Evolutionary conservation across 2,329 filamentous ascomycete genomes (phyloP), one percentile per base, ranked within the genome.

Genomic region (Tolypocladium capitatum): DNA sequence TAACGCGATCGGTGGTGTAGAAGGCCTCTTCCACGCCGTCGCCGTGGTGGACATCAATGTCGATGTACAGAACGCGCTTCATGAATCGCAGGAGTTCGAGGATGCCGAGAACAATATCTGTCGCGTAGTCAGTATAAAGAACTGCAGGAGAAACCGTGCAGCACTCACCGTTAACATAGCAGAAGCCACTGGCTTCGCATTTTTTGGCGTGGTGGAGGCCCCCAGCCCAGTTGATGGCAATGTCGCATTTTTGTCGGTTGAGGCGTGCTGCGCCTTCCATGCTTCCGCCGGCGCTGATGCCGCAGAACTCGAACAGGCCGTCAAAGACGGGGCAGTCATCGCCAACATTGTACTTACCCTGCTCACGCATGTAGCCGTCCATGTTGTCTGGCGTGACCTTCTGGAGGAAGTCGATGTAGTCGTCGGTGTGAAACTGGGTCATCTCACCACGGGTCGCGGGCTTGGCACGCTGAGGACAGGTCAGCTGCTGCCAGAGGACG

Each of bases 381-480:
- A 97, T 97, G 63, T 98, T 98, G 70, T 98, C 92, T 1, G 92
- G 94, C 0, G 92, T 97, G 48, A 98, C 92, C 58, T 94, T 94
- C 69, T 76, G 85, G 18, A 98, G 73, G 61, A 97, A 98, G 48
- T 95, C 87, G 53, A 98, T 87, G 67, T 98, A 98, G 60, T 96
- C 90, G 62, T 86, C 80, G 46, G 88, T 92, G 65, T 98, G 92
- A 61, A 97, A 98, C 52, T 92, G 85, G 47, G 83, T 86, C 74
- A 98, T 86, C 65, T 97, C 90, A 58, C 92, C 83, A 54, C 84
- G 81, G 30, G 84, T 90, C 16, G 92, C 92, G 10, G 88, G 85
- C 72, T 91, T 91, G 47, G 85, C 85, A 52, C 85, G 82, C 84
- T 89, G 59, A 18, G 5, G 14, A 18, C 18, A 18, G 34, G 35